phyloP scores from a whole-genome alignment of 305 asterid species.

The Andrographis paniculata region DNA sequence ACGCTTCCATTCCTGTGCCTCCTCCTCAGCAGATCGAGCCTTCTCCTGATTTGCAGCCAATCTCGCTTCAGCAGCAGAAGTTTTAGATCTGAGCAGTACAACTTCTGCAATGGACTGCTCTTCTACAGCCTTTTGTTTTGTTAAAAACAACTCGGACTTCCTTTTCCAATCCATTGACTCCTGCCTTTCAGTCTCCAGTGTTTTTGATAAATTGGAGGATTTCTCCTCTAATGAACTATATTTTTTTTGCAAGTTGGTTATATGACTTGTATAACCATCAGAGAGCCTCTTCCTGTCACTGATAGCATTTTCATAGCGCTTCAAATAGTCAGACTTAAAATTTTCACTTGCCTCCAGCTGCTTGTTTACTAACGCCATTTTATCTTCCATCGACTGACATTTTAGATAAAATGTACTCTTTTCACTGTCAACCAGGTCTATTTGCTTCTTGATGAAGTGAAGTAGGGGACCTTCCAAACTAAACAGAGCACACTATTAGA shows the following conservation, averaged over 20 bases:
- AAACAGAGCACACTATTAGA: slow-evolving; percentile 23
- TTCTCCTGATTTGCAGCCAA: slow-evolving; percentile 89
- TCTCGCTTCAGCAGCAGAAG: slow-evolving; percentile 97
- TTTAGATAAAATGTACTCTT: slow-evolving; percentile 66
- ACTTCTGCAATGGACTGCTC: slow-evolving; percentile 69
- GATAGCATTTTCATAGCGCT: slow-evolving; percentile 82
- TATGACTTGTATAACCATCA: slow-evolving; percentile 68
- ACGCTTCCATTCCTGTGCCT: slow-evolving; percentile 95
- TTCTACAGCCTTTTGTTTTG: slow-evolving; percentile 66
- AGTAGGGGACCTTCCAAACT: slow-evolving; percentile 93
- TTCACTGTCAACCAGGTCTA: slow-evolving; percentile 76
- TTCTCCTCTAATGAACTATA: slow-evolving; percentile 76
- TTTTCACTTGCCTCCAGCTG: slow-evolving; percentile 87
- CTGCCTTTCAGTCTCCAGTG: slow-evolving; percentile 53
- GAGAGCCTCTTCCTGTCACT: slow-evolving; percentile 73
- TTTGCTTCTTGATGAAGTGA: slow-evolving; percentile 74
- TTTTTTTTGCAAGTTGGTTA: slow-evolving; percentile 67
- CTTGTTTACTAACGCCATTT: slow-evolving; percentile 63
- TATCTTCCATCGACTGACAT: slow-evolving; percentile 76
- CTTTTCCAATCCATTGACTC: slow-evolving; percentile 84
- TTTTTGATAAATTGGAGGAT: slow-evolving; percentile 54
- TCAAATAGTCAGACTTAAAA: slow-evolving; percentile 79
- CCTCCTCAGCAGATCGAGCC: slow-evolving; percentile 85
- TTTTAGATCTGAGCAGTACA: slow-evolving; percentile 64
- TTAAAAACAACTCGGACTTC: slow-evolving; percentile 56